Conservation (phyloP, 306 rosid species). For the Malus fusca region DNA sequence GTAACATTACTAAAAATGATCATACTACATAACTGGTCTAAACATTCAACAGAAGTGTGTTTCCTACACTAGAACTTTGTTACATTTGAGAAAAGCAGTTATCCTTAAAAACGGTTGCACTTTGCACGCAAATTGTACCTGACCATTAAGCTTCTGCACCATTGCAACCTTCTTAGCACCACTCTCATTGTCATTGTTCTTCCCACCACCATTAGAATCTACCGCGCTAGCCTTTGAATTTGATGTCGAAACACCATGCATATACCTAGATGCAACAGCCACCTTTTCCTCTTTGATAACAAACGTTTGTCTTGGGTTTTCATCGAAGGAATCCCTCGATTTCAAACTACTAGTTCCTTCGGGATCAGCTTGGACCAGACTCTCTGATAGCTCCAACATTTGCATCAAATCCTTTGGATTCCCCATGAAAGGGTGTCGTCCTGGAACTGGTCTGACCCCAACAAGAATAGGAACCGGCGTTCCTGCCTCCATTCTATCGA, state of each 20-base stretch:
- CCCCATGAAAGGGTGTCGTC: slow-evolving; percentile 77
- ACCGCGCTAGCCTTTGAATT: slow-evolving; percentile 30
- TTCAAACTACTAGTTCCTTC: slow-evolving; percentile 27
- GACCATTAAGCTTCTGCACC: slow-evolving; percentile 53
- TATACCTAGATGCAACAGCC: slow-evolving; percentile 76
- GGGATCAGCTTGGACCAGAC: slow-evolving; percentile 21
- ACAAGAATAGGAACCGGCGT: slow-evolving; percentile 75
- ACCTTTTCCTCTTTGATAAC: slow-evolving; percentile 76
- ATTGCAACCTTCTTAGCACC: slow-evolving; percentile 40
- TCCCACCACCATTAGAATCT: slow-evolving; percentile 39
- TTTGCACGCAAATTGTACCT: slow-evolving; percentile 48
- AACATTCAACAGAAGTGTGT: neutral
- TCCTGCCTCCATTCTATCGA: slow-evolving; percentile 54
- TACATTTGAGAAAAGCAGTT: neutral
- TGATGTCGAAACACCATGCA: slow-evolving; percentile 62
- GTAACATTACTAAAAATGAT: slow-evolving; percentile 26
- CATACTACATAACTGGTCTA: slow-evolving; percentile 9
- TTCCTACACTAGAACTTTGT: neutral
- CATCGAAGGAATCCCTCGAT: slow-evolving; percentile 28
- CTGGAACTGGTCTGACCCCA: slow-evolving; percentile 66
- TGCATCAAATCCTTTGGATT: slow-evolving; percentile 92
- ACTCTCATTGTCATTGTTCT: slow-evolving; percentile 48
- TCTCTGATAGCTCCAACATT: slow-evolving; percentile 60
- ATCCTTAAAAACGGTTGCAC: neutral
- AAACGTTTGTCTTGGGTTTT: slow-evolving; percentile 46